Percentiles rank a stretch among this genome's conserved stretches.
Conservation (phyloP, 2,329 filamentous ascomycete genomes). For the Huntiella omanensis region DNA sequence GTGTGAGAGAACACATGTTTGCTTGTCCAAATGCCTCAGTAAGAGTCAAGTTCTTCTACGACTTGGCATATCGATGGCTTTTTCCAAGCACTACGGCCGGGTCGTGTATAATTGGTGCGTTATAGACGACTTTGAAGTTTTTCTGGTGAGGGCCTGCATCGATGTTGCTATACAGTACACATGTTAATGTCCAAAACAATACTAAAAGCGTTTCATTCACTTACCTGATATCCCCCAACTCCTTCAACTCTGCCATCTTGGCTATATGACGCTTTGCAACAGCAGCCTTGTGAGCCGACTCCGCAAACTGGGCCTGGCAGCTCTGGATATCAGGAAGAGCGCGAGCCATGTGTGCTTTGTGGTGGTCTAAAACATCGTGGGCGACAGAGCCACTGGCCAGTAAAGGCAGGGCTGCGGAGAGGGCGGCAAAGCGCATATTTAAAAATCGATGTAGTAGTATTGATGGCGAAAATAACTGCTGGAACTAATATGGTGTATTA, state of each 20-base stretch:
- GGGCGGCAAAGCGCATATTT: constrained; percentile 3
- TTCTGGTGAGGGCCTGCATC: no score
- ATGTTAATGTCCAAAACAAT: no score
- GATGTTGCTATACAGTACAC: no score
- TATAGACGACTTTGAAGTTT: no score
- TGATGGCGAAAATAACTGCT: no score
- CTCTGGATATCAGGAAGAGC: constrained; percentile 8
- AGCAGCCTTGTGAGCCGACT: constrained; percentile 4
- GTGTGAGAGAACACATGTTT: constrained; percentile 27
- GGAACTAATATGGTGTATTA: no score
- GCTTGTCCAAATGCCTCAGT: constrained; percentile 21
- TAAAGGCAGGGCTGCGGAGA: constrained; percentile 2
- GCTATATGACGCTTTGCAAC: constrained; percentile 12
- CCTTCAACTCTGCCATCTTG: constrained; percentile 6
- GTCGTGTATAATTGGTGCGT: no score
- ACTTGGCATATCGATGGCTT: constrained; percentile 21
- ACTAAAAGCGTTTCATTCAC: no score
- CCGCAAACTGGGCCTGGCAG: constrained; percentile 12
- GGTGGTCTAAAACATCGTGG: constrained; percentile 4
- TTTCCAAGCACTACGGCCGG: constrained; percentile 15
- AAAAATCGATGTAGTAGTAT: no score
- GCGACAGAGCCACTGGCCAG: not conserved
- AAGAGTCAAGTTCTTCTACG: constrained; percentile 16
- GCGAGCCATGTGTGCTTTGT: constrained; percentile 2
- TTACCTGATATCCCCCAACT: not conserved